Percentiles rank a stretch among this genome's conserved stretches.
Evolutionary conservation across 1,284 basidiomycete species (phyloP).

Genomic region (Moesziomyces sp.): DNA sequence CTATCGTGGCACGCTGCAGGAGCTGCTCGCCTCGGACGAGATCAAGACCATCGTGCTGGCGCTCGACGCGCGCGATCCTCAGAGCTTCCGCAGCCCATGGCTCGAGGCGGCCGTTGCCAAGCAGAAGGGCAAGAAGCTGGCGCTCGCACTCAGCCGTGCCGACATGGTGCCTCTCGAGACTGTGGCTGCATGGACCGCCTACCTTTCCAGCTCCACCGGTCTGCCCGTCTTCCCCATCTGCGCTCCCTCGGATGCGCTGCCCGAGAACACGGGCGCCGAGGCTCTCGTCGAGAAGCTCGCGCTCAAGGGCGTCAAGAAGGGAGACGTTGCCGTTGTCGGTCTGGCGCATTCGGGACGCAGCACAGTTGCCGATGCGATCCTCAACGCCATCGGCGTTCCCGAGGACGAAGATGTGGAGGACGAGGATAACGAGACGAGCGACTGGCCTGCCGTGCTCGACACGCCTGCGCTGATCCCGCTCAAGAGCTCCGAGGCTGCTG

Average conservation of each 20-base stretch:
- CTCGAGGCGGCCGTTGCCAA: constrained; percentile 43
- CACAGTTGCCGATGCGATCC: constrained; percentile 50
- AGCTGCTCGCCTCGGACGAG: constrained; percentile 33
- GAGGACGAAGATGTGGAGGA: constrained; percentile 38
- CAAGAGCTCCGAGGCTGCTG: constrained; percentile 31
- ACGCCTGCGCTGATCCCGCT: constrained; percentile 53
- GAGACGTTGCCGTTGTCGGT: constrained; percentile 52
- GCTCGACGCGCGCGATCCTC: constrained; percentile 61
- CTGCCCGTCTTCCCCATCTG: constrained; percentile 52
- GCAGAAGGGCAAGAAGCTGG: constrained; percentile 38
- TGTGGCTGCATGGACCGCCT: constrained; percentile 52
- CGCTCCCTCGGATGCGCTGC: constrained; percentile 31
- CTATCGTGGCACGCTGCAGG: constrained; percentile 42
- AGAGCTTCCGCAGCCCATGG: constrained; percentile 54
- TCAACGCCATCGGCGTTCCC: constrained; percentile 45
- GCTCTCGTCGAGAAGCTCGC: constrained; percentile 50
- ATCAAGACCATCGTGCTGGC: constrained; percentile 52
- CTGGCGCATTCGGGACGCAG: constrained; percentile 57
- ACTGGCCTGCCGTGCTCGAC: constrained; percentile 57
- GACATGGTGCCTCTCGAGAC: constrained; percentile 62
- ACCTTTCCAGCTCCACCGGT: constrained; percentile 25
- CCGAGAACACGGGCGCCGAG: constrained; percentile 38
- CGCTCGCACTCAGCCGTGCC: constrained; percentile 49
- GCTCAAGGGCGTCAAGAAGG: constrained; percentile 33
- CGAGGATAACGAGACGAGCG: constrained; percentile 35